Evolutionary conservation across 1,284 basidiomycete genomes (phyloP).

Genomic region (Malassezia obtusa): DNA sequence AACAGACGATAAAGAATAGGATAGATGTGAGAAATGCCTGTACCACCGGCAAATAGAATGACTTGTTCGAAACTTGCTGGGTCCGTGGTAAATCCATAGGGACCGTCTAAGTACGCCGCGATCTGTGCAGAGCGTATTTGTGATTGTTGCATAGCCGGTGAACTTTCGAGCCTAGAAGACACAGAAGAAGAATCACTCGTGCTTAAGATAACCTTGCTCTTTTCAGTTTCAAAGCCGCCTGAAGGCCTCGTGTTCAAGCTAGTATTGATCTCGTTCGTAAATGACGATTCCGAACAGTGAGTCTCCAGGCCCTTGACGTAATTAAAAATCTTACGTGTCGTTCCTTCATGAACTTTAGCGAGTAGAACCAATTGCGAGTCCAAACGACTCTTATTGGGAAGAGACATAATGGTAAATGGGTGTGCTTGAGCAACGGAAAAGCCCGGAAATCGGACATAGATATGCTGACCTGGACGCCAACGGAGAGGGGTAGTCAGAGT

Average conservation of each 20-base stretch:
- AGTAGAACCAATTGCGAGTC: background rate
- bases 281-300: background rate
- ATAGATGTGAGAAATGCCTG: slow-evolving; percentile 26
- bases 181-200: background rate
- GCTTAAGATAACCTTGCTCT: too few relatives aligned
- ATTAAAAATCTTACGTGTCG: background rate
- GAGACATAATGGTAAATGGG: slow-evolving; percentile 9
- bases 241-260: too few relatives aligned
- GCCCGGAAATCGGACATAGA: slow-evolving; percentile 14
- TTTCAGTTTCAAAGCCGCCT: too few relatives aligned
- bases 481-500: slow-evolving; percentile 7
- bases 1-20: slow-evolving; percentile 1
- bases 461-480: slow-evolving; percentile 15
- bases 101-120: background rate
- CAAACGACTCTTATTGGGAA: background rate
- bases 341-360: background rate
- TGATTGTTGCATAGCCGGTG: background rate
- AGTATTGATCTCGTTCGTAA: background rate
- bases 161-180: background rate
- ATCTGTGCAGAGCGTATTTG: background rate
- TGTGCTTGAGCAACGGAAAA: slow-evolving; percentile 5
- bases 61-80: background rate
- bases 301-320: background rate
- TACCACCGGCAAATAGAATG: background rate
- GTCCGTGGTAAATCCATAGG: background rate